Percentiles rank a stretch among this genome's conserved stretches.
These are phyloP conservation scores for Neonectria ditissima DNA, from an alignment of 2,329 filamentous ascomycete species.

Conservation along the genomic window DNA sequence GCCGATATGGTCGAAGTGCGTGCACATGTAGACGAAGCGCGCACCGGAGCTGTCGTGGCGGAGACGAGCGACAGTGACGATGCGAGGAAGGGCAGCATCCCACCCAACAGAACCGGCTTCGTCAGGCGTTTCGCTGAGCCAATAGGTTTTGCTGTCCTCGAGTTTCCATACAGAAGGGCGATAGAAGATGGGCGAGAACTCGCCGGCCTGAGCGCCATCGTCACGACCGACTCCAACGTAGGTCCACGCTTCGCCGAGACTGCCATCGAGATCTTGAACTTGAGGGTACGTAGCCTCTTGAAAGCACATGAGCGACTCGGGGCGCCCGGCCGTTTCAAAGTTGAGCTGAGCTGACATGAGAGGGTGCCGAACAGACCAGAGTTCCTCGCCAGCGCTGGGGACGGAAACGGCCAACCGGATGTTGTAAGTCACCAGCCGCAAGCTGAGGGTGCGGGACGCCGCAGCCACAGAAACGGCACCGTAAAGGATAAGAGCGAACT, in stretches of 20 bases:
- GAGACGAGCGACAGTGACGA: slow-evolving; percentile 62
- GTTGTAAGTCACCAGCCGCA: slow-evolving; percentile 73
- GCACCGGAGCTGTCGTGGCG: slow-evolving; percentile 52
- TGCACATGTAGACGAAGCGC: slow-evolving; percentile 60
- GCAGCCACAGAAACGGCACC: slow-evolving; percentile 24
- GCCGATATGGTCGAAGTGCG: slow-evolving; percentile 65
- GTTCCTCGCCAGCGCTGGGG: slow-evolving; percentile 64
- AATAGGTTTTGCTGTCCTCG: slow-evolving; percentile 65
- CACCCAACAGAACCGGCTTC: slow-evolving; percentile 69
- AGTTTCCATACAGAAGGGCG: slow-evolving; percentile 64
- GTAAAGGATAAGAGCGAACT: slow-evolving; percentile 24
- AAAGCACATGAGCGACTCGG: slow-evolving; percentile 68
- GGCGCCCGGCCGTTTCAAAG: slow-evolving; percentile 60
- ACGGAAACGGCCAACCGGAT: slow-evolving; percentile 68
- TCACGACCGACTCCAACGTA: slow-evolving; percentile 69
- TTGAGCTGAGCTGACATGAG: slow-evolving; percentile 65
- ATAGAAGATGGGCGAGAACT: slow-evolving; percentile 78
- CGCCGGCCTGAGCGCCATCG: slow-evolving; percentile 69
- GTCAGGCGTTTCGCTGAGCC: slow-evolving; percentile 71
- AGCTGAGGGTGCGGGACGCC: slow-evolving; percentile 30
- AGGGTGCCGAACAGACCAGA: slow-evolving; percentile 66
- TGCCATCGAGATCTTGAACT: slow-evolving; percentile 64
- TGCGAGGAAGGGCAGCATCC: slow-evolving; percentile 58
- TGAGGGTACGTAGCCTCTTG: slow-evolving; percentile 75
- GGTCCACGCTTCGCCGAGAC: slow-evolving; percentile 58